Base-by-base conservation (phyloP, 2,329 filamentous ascomycete genomes). In the Purpureocillium lavendulum region DNA sequence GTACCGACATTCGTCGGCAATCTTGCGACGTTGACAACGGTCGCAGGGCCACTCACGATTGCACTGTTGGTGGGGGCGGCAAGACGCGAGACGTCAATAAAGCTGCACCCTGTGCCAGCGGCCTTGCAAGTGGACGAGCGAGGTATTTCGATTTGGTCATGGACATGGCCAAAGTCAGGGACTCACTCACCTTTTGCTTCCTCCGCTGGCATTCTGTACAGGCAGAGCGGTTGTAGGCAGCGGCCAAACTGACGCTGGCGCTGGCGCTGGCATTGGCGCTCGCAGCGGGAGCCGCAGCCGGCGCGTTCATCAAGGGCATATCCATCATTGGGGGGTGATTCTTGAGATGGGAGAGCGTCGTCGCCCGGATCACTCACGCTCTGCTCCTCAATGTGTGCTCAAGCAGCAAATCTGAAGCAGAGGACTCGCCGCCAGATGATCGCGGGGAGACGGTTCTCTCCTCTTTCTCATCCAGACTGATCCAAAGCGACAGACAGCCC, bases 161-260 rank as follows among this genome's bases (percentile, higher is more conserved):
- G n/a, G n/a, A n/a, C n/a, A n/a, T n/a, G n/a, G n/a, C n/a, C n/a
- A n/a, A n/a, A n/a, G n/a, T n/a, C n/a, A n/a, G n/a, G n/a, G n/a
- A n/a, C n/a, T n/a, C n/a, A 30, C 44, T 13, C 43, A 58, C 60
- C 52, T 62, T 63, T 51, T 63, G 60, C 48, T 63, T 63, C 38
- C 60, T 52, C 30, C 60, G 58, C 45, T 63, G 58, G 36, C 60
- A 70, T 49, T 69, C 65, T 28, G 61, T 64, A 51, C 66, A 70
- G 38, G 66, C 64, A 13, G 56, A 52, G 38, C 56, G 55, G 42
- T 54, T 49, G 39, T 52, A 48, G 11, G 43, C 45, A 17, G 40
- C 30, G 7, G 35, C 11, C 11, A 30, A 13, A 6, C 36, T 43
- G 40, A 5, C 35, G 38, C 12, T 37, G 36, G 6, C 21, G 21